phyloP scores from a whole-genome alignment of 1,284 basidiomycete genomes.

The Ustilago tritici region DNA sequence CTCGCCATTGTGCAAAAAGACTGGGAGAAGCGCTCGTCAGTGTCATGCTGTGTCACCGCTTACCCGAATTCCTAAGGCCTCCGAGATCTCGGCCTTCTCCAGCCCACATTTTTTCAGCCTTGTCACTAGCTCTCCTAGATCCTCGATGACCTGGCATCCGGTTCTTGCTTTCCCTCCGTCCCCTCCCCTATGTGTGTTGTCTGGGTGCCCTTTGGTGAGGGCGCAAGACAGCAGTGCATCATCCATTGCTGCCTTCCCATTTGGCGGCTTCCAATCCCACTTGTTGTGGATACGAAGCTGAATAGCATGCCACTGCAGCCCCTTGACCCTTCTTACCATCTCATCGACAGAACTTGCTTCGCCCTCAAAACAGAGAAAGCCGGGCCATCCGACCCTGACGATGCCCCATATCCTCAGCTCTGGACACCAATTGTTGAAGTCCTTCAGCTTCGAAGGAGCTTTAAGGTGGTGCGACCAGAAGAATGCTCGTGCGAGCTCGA shows the following conservation, averaged over 20 bases:
- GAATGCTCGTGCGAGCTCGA: constrained; percentile 35
- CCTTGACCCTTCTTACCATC: constrained; percentile 52
- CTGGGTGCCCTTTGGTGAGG: constrained; percentile 20
- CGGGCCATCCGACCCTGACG: constrained; percentile 56
- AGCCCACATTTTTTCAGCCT: constrained; percentile 23
- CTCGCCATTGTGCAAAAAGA: too few species aligned
- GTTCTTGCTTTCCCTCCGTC: constrained; percentile 31
- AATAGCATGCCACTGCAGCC: constrained; percentile 56
- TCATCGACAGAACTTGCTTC: constrained; percentile 40
- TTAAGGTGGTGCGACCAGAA: constrained; percentile 57
- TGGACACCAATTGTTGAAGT: constrained; percentile 53
- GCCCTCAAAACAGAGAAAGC: constrained; percentile 61
- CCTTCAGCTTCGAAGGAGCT: constrained; percentile 54
- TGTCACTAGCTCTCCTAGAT: constrained; percentile 37
- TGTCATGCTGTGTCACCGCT: neutral
- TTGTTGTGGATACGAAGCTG: constrained; percentile 32
- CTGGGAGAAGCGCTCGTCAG: too few species aligned
- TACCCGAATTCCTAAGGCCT: constrained; percentile 23
- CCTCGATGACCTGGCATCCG: constrained; percentile 46
- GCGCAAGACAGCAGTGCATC: constrained; percentile 38
- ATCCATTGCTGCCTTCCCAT: constrained; percentile 1
- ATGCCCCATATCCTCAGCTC: constrained; percentile 53
- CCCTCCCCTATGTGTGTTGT: constrained; percentile 8
- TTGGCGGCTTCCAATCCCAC: constrained; percentile 19
- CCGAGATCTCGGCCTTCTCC: constrained; percentile 29